These are phyloP conservation scores for Xerophyta viscosa DNA, from an alignment of 106 monocot genomes.

Conservation along the genomic window DNA sequence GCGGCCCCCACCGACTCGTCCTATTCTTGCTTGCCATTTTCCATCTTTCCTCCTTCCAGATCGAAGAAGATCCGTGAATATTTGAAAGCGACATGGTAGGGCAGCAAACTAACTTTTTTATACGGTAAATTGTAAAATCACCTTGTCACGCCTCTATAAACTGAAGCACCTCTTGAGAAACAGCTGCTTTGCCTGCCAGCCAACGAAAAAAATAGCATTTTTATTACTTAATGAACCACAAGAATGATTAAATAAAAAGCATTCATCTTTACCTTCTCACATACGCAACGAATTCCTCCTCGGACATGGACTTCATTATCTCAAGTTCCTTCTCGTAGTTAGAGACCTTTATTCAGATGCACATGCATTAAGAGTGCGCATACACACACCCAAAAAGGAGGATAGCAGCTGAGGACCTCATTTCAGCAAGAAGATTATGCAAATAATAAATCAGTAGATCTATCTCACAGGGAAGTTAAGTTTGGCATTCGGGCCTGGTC, in stretches of 20 bases:
- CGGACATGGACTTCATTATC: constrained; percentile 52
- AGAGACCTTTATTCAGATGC: constrained; percentile 22
- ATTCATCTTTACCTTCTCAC: constrained; percentile 34
- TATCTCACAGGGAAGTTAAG: constrained; percentile 52
- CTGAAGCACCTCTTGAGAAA: constrained; percentile 64
- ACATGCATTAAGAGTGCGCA: too few species aligned
- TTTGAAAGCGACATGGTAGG: too few species aligned
- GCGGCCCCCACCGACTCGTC: constrained; percentile 48
- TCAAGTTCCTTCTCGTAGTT: constrained; percentile 55
- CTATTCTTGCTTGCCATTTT: constrained; percentile 67
- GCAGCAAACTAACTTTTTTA: too few species aligned
- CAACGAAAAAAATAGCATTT: not conserved
- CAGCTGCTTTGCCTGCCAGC: constrained; percentile 49
- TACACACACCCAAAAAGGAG: too few species aligned
- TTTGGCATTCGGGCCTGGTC: constrained; percentile 35
- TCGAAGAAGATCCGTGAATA: too few species aligned
- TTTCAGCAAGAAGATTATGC: too few species aligned
- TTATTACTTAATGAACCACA: not conserved
- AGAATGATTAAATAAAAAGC: not conserved
- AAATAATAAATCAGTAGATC: too few species aligned
- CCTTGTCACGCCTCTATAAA: constrained; percentile 65
- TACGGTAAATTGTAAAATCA: too few species aligned
- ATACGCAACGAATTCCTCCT: constrained; percentile 58
- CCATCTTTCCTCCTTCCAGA: constrained; percentile 55
- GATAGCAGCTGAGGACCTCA: too few species aligned